Base-by-base conservation (phyloP, 2,329 filamentous ascomycete species). In the Colletotrichum navitas region DNA sequence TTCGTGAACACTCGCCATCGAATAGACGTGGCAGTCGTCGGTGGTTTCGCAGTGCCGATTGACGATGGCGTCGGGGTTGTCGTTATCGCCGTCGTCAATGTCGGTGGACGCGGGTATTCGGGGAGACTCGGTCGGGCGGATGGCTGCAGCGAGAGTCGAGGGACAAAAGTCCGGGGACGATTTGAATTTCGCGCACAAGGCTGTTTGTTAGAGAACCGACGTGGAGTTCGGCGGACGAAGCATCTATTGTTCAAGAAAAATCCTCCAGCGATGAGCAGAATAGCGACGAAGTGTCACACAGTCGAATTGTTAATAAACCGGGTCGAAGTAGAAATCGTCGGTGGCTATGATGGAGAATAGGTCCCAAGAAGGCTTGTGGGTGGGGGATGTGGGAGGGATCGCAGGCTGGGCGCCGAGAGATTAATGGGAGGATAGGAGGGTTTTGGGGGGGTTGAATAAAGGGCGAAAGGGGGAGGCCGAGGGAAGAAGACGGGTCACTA, bases 1-100 rank as follows among this genome's bases (percentile, higher is more conserved):
- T 76, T 77, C 75, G 60, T 75, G 74, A 71, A 66, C 71, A 75
- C 71, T 77, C 79, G 79, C 80, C 80, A 81, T 81, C 76, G 78
- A 79, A 79, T 69, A 62, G 26, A 66, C 56, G 67, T 62, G 52
- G 47, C 68, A 73, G 41, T 65, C 49, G 67, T 73, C 61, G 49
- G 45, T 45, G 29, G 24, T 36, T 52, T 65, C 61, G 47, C 49
- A 24, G 66, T 51, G 36, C 56, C 59, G 58, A 60, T 63, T 72
- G 69, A 66, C 11, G 58, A 51, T 24, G 26, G 41, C 12, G 65
- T 61, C 34, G 45, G 34, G 61, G 21, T 55, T 49, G 36, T 69
- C 32, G 63, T 74, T 39, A 69, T 51, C 10, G 24, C 6, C 47
- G 47, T 29, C 12, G 47, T 51, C 47, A 24, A 32, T 11, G 49